A percentile compares a stretch with the other conserved stretches of the same genome.
Evolutionary conservation across 176 grass and related monocot genomes (phyloP).

Genomic region (Bolboschoenus planiculmis): DNA sequence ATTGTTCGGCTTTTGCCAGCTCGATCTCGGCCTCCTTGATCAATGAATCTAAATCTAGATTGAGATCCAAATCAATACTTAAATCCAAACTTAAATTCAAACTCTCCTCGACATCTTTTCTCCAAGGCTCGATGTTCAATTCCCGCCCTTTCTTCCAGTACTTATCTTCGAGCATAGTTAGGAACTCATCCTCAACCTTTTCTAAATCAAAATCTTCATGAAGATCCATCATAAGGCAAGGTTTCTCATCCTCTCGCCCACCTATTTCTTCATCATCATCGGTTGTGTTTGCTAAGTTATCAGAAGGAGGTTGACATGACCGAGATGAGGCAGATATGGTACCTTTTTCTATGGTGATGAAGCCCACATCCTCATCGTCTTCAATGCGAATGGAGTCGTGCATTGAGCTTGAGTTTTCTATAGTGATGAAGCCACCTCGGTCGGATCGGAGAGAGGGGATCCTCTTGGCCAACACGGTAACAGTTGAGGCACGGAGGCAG

Average conservation of each 20-base stretch:
- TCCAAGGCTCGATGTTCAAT: slow-evolving; percentile 29
- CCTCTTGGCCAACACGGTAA: slow-evolving; percentile 19
- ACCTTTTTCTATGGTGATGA: slow-evolving; percentile 83
- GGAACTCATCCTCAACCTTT: slow-evolving; percentile 80
- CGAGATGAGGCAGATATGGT: slow-evolving; percentile 43
- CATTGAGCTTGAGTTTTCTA: slow-evolving; percentile 67
- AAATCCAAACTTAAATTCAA: slow-evolving; percentile 51
- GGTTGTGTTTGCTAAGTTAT: slow-evolving; percentile 27
- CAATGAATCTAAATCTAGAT: slow-evolving; percentile 47
- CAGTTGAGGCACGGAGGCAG: slow-evolving; percentile 49
- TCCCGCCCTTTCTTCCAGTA: slow-evolving; percentile 32
- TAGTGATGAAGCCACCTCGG: slow-evolving; percentile 69
- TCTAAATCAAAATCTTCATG: slow-evolving; percentile 52
- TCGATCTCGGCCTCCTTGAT: slow-evolving; percentile 81
- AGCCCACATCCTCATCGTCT: slow-evolving; percentile 64
- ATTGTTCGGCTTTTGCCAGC: slow-evolving; percentile 59
- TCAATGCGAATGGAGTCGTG: slow-evolving; percentile 25
- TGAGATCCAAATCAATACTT: slow-evolving; percentile 39
- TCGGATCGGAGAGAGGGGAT: slow-evolving; percentile 37
- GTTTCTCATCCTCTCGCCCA: slow-evolving; percentile 60
- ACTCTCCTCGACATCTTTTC: slow-evolving; percentile 65
- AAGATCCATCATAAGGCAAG: slow-evolving; percentile 63
- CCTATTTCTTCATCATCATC: slow-evolving; percentile 23
- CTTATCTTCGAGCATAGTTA: slow-evolving; percentile 72
- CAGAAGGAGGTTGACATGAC: slow-evolving; percentile 27